phyloP scores from a whole-genome alignment of 768 basidiomycete genomes.

The Sistotremastrum niveocremeum region DNA sequence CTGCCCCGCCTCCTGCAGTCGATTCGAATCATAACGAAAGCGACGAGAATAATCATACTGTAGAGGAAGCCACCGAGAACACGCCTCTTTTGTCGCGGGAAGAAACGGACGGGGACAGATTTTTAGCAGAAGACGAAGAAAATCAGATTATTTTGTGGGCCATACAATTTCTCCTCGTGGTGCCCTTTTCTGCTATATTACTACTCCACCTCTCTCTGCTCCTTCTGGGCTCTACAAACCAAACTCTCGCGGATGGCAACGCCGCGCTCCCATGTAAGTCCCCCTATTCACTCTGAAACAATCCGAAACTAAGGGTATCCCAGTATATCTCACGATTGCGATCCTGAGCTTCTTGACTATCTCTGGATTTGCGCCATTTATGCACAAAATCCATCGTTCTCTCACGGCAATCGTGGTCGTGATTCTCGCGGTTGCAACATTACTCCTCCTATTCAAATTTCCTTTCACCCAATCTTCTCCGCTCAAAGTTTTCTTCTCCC shows the following conservation, averaged over 20 bases:
- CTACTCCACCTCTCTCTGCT: slow-evolving; percentile 36
- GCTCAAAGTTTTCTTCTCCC: slow-evolving; percentile 60
- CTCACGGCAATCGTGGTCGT: slow-evolving; percentile 28
- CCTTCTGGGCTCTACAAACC: slow-evolving; percentile 32
- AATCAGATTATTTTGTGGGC: slow-evolving; percentile 40
- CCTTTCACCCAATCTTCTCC: slow-evolving; percentile 53
- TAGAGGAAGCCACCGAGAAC: slow-evolving; percentile 33
- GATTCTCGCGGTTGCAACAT: slow-evolving; percentile 22
- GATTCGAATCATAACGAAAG: slow-evolving; percentile 2
- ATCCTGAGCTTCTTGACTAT: slow-evolving; percentile 36
- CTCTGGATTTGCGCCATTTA: slow-evolving; percentile 53
- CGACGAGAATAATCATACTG: background rate
- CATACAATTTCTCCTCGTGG: slow-evolving; percentile 37
- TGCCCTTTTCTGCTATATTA: slow-evolving; percentile 41
- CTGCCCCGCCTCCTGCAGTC: background rate
- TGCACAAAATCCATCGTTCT: slow-evolving; percentile 32
- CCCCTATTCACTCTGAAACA: slow-evolving; percentile 1
- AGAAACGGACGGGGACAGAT: too few relatives aligned
- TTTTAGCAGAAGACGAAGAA: slow-evolving; percentile 3
- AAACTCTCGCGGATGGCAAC: slow-evolving; percentile 54
- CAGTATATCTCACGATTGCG: slow-evolving; percentile 39
- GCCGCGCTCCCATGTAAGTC: slow-evolving; percentile 33
- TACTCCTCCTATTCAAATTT: slow-evolving; percentile 33
- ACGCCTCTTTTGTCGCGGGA: slow-evolving; percentile 36
- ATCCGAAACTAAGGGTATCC: background rate